Conservation (phyloP, 148 eudicot species). For the Amaranthus hypochondriacus region DNA sequence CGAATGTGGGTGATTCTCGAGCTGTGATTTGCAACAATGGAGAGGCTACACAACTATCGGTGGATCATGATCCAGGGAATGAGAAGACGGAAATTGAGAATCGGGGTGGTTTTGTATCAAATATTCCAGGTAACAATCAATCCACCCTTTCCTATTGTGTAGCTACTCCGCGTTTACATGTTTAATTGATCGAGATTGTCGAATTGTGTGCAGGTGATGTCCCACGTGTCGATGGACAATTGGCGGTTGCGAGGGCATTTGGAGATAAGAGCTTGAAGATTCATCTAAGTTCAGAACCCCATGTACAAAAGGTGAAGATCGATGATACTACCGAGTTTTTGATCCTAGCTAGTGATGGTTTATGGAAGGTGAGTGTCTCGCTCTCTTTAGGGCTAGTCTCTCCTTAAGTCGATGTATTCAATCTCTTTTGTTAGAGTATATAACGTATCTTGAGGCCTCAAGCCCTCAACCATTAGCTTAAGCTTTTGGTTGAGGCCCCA, state of each 20-base stretch:
- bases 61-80: constrained; percentile 56
- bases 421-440: too few relatives aligned
- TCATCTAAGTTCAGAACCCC: constrained; percentile 89
- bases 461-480: too few relatives aligned
- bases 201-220: constrained; percentile 56
- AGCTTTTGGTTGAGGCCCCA: too few relatives aligned
- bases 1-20: constrained; percentile 73
- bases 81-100: constrained; percentile 33
- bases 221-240: constrained; percentile 91
- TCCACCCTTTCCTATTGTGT: not conserved
- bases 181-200: not conserved
- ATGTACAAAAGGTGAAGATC: constrained; percentile 36
- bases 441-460: too few relatives aligned
- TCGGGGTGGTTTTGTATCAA: constrained; percentile 40
- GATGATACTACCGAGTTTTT: constrained; percentile 57
- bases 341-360: constrained; percentile 87
- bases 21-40: constrained; percentile 58
- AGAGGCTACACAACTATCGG: constrained; percentile 44
- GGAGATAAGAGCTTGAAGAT: constrained; percentile 91
- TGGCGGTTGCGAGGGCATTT: constrained; percentile 92
- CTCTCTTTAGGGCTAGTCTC: too few relatives aligned
- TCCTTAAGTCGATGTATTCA: too few relatives aligned
- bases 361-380: constrained; percentile 64
- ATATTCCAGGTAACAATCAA: constrained; percentile 30
- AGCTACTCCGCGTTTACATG: not conserved